Evolutionary conservation across 306 rosid genomes (phyloP).

Genomic region (Begonia peltatifolia): DNA sequence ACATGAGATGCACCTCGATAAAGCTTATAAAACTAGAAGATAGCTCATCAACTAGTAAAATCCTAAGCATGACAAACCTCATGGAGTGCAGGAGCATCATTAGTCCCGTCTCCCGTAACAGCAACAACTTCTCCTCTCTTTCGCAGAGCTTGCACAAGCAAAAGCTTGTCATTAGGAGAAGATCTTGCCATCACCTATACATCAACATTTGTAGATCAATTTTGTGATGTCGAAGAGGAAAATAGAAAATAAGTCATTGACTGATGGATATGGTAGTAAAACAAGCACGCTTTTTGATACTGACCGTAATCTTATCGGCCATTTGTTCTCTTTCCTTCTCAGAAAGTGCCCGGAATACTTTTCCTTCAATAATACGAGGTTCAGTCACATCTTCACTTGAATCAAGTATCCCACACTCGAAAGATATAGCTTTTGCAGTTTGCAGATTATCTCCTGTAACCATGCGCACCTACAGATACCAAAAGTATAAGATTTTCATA

Average conservation of each 20-base stretch:
- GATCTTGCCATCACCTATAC: conserved; percentile 94
- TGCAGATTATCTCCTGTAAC: conserved; percentile 94
- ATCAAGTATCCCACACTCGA: conserved; percentile 90
- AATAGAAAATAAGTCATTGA: conserved; percentile 12
- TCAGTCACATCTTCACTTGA: conserved; percentile 54
- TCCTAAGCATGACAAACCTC: conserved; percentile 57
- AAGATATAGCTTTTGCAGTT: conserved; percentile 89
- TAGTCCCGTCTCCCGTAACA: conserved; percentile 98
- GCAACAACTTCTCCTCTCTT: conserved; percentile 91
- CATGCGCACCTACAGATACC: conserved; percentile 71
- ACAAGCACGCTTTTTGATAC: conserved; percentile 9
- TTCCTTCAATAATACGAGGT: conserved; percentile 80
- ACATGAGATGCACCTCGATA: too few species aligned
- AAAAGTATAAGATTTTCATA: conserved; percentile 6
- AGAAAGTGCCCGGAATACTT: conserved; percentile 55
- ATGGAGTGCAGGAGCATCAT: conserved; percentile 96
- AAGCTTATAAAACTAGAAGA: background rate
- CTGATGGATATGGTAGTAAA: conserved; percentile 7
- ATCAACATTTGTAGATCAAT: conserved; percentile 7
- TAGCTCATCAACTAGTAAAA: background rate
- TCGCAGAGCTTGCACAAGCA: conserved; percentile 96
- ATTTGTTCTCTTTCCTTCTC: conserved; percentile 67
- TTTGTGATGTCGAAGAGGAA: background rate
- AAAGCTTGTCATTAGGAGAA: conserved; percentile 95
- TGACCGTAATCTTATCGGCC: conserved; percentile 57